phyloP scores from a whole-genome alignment of 176 grass and related monocot species.

The Juncus inflexus region DNA sequence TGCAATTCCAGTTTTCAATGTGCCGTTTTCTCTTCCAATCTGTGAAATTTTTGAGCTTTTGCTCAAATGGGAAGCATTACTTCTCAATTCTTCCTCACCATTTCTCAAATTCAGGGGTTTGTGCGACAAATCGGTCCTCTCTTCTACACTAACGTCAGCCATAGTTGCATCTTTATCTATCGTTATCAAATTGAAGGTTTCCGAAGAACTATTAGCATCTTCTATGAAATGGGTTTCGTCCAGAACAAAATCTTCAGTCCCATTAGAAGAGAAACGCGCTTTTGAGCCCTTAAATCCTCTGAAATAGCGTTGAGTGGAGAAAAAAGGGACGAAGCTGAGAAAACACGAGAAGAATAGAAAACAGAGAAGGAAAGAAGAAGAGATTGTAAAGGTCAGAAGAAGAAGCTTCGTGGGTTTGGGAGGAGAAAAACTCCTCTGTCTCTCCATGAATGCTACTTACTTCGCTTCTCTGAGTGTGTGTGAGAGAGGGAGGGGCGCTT shows the following conservation, averaged over 20 bases:
- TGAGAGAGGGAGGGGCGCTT: not conserved
- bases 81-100: slow-evolving; percentile 9
- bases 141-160: slow-evolving; percentile 8
- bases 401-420: slow-evolving; percentile 44
- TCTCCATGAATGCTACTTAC: slow-evolving; percentile 42
- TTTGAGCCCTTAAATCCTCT: too few species aligned
- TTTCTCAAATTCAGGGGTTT: slow-evolving; percentile 19
- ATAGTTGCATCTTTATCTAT: slow-evolving; percentile 3
- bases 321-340: slow-evolving; percentile 40
- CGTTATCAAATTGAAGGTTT: slow-evolving; percentile 26
- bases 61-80: slow-evolving; percentile 19
- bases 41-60: not conserved
- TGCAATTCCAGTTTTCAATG: not conserved
- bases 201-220: slow-evolving; percentile 15
- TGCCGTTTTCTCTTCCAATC: not conserved
- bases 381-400: slow-evolving; percentile 43
- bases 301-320: slow-evolving; percentile 13
- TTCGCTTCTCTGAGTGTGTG: not conserved
- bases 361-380: slow-evolving; percentile 64
- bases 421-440: slow-evolving; percentile 36
- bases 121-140: slow-evolving; percentile 22
- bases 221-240: slow-evolving; percentile 3
- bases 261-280: not conserved
- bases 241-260: slow-evolving; percentile 23
- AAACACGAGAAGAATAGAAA: slow-evolving; percentile 54